Evolutionary conservation across 2,329 filamentous ascomycete genomes (phyloP).

Genomic region (Tolypocladium guangdongense): DNA sequence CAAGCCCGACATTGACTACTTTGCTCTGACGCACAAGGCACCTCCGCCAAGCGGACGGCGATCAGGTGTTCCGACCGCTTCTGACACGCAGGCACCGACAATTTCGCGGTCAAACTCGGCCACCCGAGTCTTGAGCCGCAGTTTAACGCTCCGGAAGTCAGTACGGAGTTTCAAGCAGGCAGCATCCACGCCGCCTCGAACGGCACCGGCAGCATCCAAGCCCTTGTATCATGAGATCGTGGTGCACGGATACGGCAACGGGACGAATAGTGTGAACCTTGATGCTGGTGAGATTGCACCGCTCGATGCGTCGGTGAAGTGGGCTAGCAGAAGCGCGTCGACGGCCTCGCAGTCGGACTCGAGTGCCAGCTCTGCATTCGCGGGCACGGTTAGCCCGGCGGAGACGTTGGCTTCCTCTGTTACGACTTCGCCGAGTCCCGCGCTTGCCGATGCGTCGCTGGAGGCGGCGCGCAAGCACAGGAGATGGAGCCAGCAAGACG

Average conservation of each 20-base stretch:
- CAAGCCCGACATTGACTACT: slow-evolving; percentile 46
- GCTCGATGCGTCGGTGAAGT: slow-evolving; percentile 4
- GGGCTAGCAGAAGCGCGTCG: slow-evolving; percentile 14
- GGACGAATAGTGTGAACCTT: slow-evolving; percentile 29
- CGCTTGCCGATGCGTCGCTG: slow-evolving; percentile 4
- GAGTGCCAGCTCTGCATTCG: slow-evolving; percentile 12
- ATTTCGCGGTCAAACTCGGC: slow-evolving; percentile 19
- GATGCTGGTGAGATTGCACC: slow-evolving; percentile 4
- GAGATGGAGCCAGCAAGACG: slow-evolving; percentile 17
- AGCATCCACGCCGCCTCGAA: slow-evolving; percentile 7
- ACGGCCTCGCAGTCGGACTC: slow-evolving; percentile 14
- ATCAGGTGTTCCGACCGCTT: slow-evolving; percentile 1
- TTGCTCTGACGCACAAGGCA: slow-evolving; percentile 29
- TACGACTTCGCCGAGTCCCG: slow-evolving; percentile 12
- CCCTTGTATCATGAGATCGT: slow-evolving; percentile 38
- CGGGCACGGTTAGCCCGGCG: slow-evolving; percentile 14
- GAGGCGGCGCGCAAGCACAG: slow-evolving; percentile 11
- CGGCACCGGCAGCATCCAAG: slow-evolving; percentile 6
- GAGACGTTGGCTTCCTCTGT: slow-evolving; percentile 16
- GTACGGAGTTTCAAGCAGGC: slow-evolving; percentile 18
- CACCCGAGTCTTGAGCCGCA: slow-evolving; percentile 17
- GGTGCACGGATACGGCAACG: slow-evolving; percentile 43
- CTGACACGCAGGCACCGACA: slow-evolving; percentile 1
- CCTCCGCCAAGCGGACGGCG: slow-evolving; percentile 4
- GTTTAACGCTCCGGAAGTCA: slow-evolving; percentile 22